Base-by-base conservation (phyloP, 2,329 filamentous ascomycete species). In the Pseudocercospora fijiensis region DNA sequence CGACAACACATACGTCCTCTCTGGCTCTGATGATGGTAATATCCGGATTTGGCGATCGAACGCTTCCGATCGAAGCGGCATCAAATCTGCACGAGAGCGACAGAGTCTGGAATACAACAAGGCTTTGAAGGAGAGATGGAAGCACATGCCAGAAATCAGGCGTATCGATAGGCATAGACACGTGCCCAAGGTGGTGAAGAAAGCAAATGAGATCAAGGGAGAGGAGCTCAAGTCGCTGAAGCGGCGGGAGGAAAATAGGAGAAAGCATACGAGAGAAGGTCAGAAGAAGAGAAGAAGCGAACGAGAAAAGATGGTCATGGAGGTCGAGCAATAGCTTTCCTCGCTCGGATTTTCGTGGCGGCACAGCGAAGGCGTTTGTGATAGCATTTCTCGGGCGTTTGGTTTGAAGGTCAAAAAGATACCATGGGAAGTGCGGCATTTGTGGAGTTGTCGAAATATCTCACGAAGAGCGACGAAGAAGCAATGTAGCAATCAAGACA, bases 141-240 rank as follows among this genome's bases (percentile, higher is more conserved):
- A 88, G 67, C 95, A 99, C 78, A 97, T 99, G 93, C 95, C 95
- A 57, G 94, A 99, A 79, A 90, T 99, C 70, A 86, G 88, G 72
- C 86, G 96, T 60, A 99, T 99, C 77, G 89, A 89, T 73, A 86
- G 92, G 58, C 95, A 99, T 78, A 87, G 95, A 67, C 95, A 98
- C 79, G 80, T 97, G 66, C 95, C 95, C 20, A 91, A 92, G 83
- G 87, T 92, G 62, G 87, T 98, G 69, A 97, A 96, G 88, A 98
- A 97, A 86, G 94, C 94, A 3, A 88, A 85, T 56, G 90, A 96
- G 82, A 98, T 98, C 80, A 99, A 99, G 86, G 81, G 81, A 63
- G 92, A 96, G 75, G 95, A 98, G 78, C 78, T 97, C 72, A 88
- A 87, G 78, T 86, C 91, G 33, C 90, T 97, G 77, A 96, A 96